Base-by-base conservation (phyloP, 345 rosid species). In the Noccaea bulbosa region DNA sequence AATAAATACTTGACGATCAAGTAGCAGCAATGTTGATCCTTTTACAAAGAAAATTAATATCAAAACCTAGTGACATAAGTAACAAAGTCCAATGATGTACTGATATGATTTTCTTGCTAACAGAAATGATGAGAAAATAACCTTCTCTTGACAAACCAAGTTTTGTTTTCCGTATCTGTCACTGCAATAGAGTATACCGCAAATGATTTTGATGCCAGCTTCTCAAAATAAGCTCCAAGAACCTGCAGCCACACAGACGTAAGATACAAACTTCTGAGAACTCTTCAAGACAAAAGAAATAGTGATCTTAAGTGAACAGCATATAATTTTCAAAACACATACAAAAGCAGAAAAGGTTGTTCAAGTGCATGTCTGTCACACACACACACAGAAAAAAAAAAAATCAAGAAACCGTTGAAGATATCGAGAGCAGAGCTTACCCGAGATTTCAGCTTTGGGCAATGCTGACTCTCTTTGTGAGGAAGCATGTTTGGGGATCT, bases 111-210 rank as follows among this genome's bases (percentile, higher is more conserved):
- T 51, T 64, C 11, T 12, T 39, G 3, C 52, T 45, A 65, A 40
- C 70, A 56, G 52, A 39, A 65, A 47, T 70, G 66, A 74, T 44
- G 40, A 78, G 82, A 76, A 81, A 35, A 27, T 72, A 72, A 95
- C 99, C 99, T 92, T 92, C 99, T 90, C 72, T 86, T 90, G 52
- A 92, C 99, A 85, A 86, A 88, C 99, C 94, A 85, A 65, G 97
- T 88, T 79, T 80, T 81, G 73, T 79, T 81, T 78, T 83, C 96
- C 52, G 80, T 76, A 83, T 88, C 98, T 54, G 96, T 90, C 79
- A 95, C 97, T 17, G 94, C 98, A 78, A 95, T 92, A 72, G 97
- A 92, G 82, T 95, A 95, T 77, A 92, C 99, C 32, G 99, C 99
- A 82, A 95, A 95, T 39, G 98, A 85, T 77, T 92, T 95, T 33